Evolutionary conservation across 2,329 filamentous ascomycete genomes (phyloP).

Genomic region (Penicillium sp.): DNA sequence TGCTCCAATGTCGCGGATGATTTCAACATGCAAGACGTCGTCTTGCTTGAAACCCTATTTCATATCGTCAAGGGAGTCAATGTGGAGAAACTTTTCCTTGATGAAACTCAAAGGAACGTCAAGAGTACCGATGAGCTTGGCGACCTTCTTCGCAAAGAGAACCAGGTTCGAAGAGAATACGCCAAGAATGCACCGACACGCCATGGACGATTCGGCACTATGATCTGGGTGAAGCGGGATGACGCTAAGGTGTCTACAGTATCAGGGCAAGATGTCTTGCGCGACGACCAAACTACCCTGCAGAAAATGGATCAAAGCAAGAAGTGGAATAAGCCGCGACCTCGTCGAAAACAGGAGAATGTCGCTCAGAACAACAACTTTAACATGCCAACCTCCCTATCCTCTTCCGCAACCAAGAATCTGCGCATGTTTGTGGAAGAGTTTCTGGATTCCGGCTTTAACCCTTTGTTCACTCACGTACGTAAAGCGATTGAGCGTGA

Average conservation of each 20-base stretch:
- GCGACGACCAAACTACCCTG: conserved; percentile 64
- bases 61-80: conserved; percentile 88
- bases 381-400: conserved; percentile 65
- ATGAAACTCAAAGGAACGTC: conserved; percentile 63
- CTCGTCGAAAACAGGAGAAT: conserved; percentile 55
- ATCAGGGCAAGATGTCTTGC: conserved; percentile 79
- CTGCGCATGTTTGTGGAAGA: conserved; percentile 81
- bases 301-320: conserved; percentile 88
- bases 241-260: conserved; percentile 79
- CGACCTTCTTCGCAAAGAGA: conserved; percentile 71
- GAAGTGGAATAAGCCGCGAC: conserved; percentile 76
- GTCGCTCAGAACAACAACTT: conserved; percentile 63
- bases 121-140: conserved; percentile 68
- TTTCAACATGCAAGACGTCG: conserved; percentile 79
- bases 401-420: conserved; percentile 65
- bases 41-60: conserved; percentile 87
- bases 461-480: conserved; percentile 77
- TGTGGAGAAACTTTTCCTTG: conserved; percentile 76
- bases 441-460: conserved; percentile 92
- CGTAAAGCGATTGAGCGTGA: conserved; percentile 88
- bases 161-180: conserved; percentile 70
- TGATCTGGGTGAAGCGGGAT: conserved; percentile 91
- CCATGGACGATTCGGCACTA: conserved; percentile 92
- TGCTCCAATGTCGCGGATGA: conserved; percentile 92
- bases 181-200: conserved; percentile 73